Evolutionary conservation across 2,329 filamentous ascomycete genomes (phyloP).

Genomic region (Acrodontium crateriforme): DNA sequence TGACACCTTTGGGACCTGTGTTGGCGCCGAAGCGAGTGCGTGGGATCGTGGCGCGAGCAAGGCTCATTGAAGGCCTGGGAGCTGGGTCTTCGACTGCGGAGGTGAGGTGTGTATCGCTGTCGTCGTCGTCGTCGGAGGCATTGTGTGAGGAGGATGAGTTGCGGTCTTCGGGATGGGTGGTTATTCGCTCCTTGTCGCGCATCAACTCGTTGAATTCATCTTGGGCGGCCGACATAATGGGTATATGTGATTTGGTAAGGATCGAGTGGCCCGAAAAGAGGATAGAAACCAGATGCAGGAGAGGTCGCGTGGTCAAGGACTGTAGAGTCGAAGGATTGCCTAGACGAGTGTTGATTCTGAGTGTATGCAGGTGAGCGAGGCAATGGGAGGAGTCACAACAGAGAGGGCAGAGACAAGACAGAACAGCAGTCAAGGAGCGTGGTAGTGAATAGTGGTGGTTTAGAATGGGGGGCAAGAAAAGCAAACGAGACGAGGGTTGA

Average conservation of each 20-base stretch:
- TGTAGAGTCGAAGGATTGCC: background rate
- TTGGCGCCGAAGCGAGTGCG: constrained; percentile 53
- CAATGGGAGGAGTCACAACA: no score
- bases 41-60: constrained; percentile 32
- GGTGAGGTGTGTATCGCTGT: constrained; percentile 8
- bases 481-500: no score
- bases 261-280: background rate
- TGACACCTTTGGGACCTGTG: constrained; percentile 76
- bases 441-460: no score
- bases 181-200: constrained; percentile 30
- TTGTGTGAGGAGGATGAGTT: background rate
- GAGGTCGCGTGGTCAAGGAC: background rate
- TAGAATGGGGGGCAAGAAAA: no score
- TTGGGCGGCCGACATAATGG: constrained; percentile 34
- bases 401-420: no score
- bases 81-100: constrained; percentile 25
- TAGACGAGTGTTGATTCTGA: no score
- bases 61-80: constrained; percentile 29
- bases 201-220: constrained; percentile 40
- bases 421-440: no score
- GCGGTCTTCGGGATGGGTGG: constrained; percentile 34
- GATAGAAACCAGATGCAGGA: constrained; percentile 1
- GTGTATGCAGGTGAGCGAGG: no score
- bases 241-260: no score
- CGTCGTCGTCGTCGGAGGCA: constrained; percentile 32